Percentiles rank a stretch among this genome's conserved stretches.
These are phyloP conservation scores for Hirschfeldia incana DNA, from an alignment of 345 rosid species.

Conservation along the genomic window DNA sequence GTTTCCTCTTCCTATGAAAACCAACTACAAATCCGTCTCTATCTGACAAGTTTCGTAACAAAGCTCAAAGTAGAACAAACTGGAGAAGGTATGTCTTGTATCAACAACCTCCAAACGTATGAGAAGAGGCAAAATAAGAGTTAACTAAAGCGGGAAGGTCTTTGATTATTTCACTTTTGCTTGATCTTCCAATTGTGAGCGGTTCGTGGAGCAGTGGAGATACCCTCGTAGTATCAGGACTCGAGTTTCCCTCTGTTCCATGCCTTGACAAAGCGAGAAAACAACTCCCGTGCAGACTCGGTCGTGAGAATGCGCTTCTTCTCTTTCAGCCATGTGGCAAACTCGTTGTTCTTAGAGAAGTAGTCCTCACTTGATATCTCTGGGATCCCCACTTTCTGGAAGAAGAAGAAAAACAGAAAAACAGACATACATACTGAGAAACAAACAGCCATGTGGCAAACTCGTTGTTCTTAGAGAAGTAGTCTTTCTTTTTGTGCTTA, in stretches of 20 bases:
- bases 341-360: slow-evolving; percentile 86
- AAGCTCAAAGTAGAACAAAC: slow-evolving; percentile 5
- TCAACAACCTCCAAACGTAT: slow-evolving; percentile 8
- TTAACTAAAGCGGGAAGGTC: not conserved
- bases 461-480: slow-evolving; percentile 86
- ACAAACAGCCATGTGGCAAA: slow-evolving; percentile 94
- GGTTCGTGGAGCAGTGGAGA: slow-evolving; percentile 66
- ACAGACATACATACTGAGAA: too few relatives aligned
- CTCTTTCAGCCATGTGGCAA: slow-evolving; percentile 89
- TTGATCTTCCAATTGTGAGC: slow-evolving; percentile 85
- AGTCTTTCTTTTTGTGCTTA: slow-evolving; percentile 56
- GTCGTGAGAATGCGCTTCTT: slow-evolving; percentile 70
- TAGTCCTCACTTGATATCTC: slow-evolving; percentile 82
- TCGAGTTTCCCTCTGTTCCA: slow-evolving; percentile 85
- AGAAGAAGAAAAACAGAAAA: not conserved
- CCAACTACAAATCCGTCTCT: not conserved
- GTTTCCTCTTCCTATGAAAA: not conserved
- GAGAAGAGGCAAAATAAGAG: not conserved
- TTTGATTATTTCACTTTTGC: slow-evolving; percentile 30
- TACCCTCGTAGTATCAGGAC: slow-evolving; percentile 77
- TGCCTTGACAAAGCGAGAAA: slow-evolving; percentile 59
- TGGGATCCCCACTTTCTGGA: slow-evolving; percentile 58
- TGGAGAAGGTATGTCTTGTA: not conserved
- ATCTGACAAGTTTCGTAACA: slow-evolving; percentile 23
- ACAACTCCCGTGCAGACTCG: slow-evolving; percentile 64